Evolutionary conservation across 169 alveolate genomes (phyloP), one percentile per base, ranked within the genome.

Genomic region (Eimeria brunetti): DNA sequence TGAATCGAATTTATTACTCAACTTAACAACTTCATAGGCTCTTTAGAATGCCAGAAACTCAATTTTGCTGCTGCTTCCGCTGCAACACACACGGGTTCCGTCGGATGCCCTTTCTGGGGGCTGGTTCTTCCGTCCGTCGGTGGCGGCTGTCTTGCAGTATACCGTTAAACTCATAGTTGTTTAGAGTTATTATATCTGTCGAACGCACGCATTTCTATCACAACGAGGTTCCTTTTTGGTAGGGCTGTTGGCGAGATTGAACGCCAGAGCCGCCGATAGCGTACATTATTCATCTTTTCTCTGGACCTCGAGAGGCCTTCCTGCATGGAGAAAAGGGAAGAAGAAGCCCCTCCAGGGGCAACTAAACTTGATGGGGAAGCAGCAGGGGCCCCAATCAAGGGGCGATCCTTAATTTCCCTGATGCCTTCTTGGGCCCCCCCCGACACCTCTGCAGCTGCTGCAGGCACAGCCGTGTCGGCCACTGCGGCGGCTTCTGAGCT

Each of bases 401-500:
- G 7, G 18, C 41, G 41, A 44, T 7, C 2, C 41, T 38, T 38
- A 6, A 9, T 44, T n/a, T 18, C n/a, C 18, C 69, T 53, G 36
- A 44, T 83, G 90, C 76, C 75, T 9, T 83, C 90, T 0, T 83
- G 76, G 75, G 76, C 76, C 46, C 71, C 90, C 11, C 76, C 90
- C 49, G 90, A 83, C 44, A 56, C 69, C 36, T 51, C 90, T 24
- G 44, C 75, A n/a, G 90, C 33, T 14, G 58, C 88, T 7, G 88
- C 58, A 30, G 73, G 51, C 33, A 51, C 75, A n/a, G 44, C 90
- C 41, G 71, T 44, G 41, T 60, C 69, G 20, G 73, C 90, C 41
- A 38, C 75, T 22, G 75, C 44, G 7, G 75, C 44, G 38, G 90
- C 90, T 2, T 30, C 88, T 33, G 90, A 83, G 75, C 60, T 56